These are phyloP conservation scores for Schizonepeta tenuifolia DNA, from an alignment of 257 asterid genomes.

Conservation along the genomic window DNA sequence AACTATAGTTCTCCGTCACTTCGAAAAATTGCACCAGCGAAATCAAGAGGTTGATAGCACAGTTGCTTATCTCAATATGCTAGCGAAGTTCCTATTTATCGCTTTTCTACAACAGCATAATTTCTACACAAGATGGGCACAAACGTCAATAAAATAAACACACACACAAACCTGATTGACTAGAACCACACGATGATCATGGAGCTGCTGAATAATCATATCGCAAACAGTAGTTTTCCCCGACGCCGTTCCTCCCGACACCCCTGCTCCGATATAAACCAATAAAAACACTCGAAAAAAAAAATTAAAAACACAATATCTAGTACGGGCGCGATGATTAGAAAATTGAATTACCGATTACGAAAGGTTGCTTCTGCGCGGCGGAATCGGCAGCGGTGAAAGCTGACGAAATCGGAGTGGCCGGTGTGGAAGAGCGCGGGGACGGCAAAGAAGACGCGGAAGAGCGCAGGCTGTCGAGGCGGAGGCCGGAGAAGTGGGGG, in stretches of 20 bases:
- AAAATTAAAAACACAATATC: not conserved
- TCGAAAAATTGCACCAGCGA: not conserved
- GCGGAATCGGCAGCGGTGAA: conserved; percentile 47
- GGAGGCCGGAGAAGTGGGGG: conserved; percentile 94
- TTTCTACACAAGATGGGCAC: not conserved
- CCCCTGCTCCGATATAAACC: conserved; percentile 57
- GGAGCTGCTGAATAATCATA: conserved; percentile 98
- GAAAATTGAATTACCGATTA: conserved; percentile 61
- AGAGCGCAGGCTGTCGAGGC: conserved; percentile 60
- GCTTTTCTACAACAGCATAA: conserved; percentile 1
- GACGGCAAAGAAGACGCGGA: conserved; percentile 53
- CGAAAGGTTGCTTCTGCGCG: conserved; percentile 79
- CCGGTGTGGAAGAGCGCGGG: conserved; percentile 53
- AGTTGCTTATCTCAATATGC: conserved; percentile 8
- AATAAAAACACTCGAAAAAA: conserved; percentile 9
- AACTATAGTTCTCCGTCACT: not conserved
- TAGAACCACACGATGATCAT: conserved; percentile 96
- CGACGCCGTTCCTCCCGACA: conserved; percentile 99
- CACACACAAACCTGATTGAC: conserved; percentile 72
- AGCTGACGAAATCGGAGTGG: conserved; percentile 40
- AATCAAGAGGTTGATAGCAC: not conserved
- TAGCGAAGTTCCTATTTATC: not conserved
- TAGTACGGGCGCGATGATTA: not conserved
- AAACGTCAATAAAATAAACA: not conserved
- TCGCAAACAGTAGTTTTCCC: conserved; percentile 98